Conservation (phyloP, 306 rosid genomes). For the Betula pendula region DNA sequence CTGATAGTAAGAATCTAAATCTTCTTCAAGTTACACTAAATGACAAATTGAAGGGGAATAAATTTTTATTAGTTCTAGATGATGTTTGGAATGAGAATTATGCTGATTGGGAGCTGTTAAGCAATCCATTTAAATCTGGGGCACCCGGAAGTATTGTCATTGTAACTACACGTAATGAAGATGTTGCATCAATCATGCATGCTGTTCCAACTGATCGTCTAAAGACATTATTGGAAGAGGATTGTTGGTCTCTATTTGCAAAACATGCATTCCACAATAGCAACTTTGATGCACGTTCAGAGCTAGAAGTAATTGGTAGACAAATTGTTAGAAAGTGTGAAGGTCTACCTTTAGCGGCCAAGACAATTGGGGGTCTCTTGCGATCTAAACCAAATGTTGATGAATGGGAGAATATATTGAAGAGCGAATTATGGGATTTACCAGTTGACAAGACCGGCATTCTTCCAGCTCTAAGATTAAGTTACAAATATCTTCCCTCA, state of each 20-base stretch:
- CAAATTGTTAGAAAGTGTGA: slow-evolving; percentile 22
- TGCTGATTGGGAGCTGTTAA: slow-evolving; percentile 16
- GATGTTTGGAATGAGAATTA: slow-evolving; percentile 29
- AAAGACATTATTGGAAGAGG: not conserved
- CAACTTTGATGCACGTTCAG: not conserved
- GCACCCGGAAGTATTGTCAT: slow-evolving; percentile 10
- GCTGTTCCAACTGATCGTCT: not conserved
- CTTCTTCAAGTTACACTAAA: not conserved
- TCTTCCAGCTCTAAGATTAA: not conserved
- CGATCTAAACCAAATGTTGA: slow-evolving; percentile 5
- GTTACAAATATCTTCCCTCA: no score
- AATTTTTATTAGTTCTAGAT: slow-evolving; percentile 25
- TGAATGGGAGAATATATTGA: slow-evolving; percentile 8
- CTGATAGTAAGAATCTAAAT: not conserved
- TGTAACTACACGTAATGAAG: slow-evolving; percentile 19
- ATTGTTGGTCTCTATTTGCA: slow-evolving; percentile 30
- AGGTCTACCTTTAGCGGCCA: slow-evolving; percentile 20
- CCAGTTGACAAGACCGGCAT: not conserved
- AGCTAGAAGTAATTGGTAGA: slow-evolving; percentile 6
- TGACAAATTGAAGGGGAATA: slow-evolving; percentile 1
- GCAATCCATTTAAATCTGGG: slow-evolving; percentile 4
- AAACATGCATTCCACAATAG: not conserved
- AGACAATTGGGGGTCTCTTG: slow-evolving; percentile 24
- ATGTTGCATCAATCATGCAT: slow-evolving; percentile 16
- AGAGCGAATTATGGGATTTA: slow-evolving; percentile 18